Evolutionary conservation across 768 basidiomycete species (phyloP), one percentile per base, ranked within the genome.

Genomic region (Xerocomellus dryophilus): DNA sequence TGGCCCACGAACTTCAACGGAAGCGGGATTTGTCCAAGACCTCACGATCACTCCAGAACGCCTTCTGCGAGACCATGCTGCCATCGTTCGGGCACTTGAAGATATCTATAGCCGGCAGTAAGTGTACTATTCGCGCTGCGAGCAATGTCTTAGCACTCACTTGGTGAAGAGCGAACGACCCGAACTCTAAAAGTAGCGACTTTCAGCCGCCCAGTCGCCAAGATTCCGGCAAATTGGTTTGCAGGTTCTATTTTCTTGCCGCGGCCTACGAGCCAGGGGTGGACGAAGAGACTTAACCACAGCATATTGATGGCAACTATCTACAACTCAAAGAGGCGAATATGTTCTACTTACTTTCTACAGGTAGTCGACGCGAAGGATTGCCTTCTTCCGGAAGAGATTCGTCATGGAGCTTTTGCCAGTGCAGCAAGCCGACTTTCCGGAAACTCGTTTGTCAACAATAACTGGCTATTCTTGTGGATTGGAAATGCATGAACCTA

Each of bases 71-170:
- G n/a, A 43, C 3, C 62, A 68, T 47, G 69, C 68, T 11, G 23
- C 43, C n/a, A 56, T 61, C 14, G 66, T 72, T 18, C 59, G 43
- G 5, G 43, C 50, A 4, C 52, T 78, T 32, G 76, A 76, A 61
- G 69, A 70, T 42, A 54, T 76, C 1, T 78, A 73, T 56, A 78
- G 77, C 47, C 59, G 66, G 47, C 71, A 71, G 78, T 71, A 62
- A 41, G 67, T 5, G 3, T 50, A 34, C 50, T n/a, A n/a, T 42
- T 45, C 15, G 23, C 15, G 11, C 6, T 31, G 32, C 9, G 4
- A 7, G 8, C 7, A 48, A 42, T 17, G 7, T 46, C 15, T 54
- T 2, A 31, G 14, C 56, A 36, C 29, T 27, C 31, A 29, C 8
- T 7, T 27, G 0, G 29, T 23, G n/a, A 50, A 76, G 76, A 40